Evolutionary conservation across 768 basidiomycete genomes (phyloP), one percentile per base, ranked within the genome.

Genomic region (Steccherinum ochraceum): DNA sequence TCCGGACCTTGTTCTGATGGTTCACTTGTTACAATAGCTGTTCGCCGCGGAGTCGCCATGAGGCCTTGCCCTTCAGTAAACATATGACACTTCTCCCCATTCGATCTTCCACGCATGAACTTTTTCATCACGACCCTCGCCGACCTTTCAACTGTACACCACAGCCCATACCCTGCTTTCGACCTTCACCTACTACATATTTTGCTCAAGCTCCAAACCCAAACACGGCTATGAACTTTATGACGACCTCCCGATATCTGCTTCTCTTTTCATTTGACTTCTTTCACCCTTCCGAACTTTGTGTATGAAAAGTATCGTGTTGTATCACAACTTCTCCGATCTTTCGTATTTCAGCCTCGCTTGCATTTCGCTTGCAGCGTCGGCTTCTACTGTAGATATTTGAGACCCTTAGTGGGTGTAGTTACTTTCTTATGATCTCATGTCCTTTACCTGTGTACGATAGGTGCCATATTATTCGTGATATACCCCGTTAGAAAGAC

Each of bases 1-100:
- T 18, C 12, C 51, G 18, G 16, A 2, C 5, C 2, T 23, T 10
- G 2, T 13, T 4, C 16, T 52, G 24, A 24, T 49, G n/a, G 24
- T 24, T 30, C 13, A 19, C 27, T 2, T 41, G 10, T 12, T 42
- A 10, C 25, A 16, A 16, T 42, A 63, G 59, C 51, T 63, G 7
- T 63, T 63, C 49, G 56, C 55, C 26, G 62, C 62, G 5, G 62
- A 63, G 48, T 55, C 56, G 56, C 61, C 61, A 3, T 62, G 52
- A 59, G 19, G 11, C 27, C n/a, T 21, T 30, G 40, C 48, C 41
- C 7, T 43, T n/a, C 7, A 43, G 19, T 43, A 43, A n/a, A 7
- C 21, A 43, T 19, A 7, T 43, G 41, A 7, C 5, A 10, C 7
- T 10, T 43, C n/a, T 7, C 41, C 41, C 18, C 11, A 10, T 7